Conservation (phyloP, 495 filamentous ascomycete species). For the Halenospora varia region DNA sequence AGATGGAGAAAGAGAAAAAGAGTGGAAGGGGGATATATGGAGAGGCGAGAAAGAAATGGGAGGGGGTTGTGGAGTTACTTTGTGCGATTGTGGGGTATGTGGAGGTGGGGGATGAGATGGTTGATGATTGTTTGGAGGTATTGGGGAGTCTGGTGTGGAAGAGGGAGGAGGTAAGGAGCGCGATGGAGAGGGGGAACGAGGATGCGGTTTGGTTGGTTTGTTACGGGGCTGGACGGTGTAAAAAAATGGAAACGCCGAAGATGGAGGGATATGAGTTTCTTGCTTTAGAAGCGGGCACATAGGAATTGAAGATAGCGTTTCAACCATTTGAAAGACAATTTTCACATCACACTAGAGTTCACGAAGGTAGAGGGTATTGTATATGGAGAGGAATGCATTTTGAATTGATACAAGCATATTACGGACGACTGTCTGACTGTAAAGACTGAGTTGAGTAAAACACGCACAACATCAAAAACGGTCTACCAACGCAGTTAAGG, state of each 20-base stretch:
- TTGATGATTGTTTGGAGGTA: constrained; percentile 64
- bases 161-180: constrained; percentile 43
- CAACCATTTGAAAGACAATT: background rate
- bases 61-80: constrained; percentile 51
- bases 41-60: constrained; percentile 53
- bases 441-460: constrained; percentile 19
- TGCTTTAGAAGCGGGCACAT: background rate
- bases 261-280: constrained; percentile 34
- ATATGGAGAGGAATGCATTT: constrained; percentile 5
- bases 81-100: constrained; percentile 52
- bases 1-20: constrained; percentile 24
- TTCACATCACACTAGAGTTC: background rate
- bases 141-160: constrained; percentile 45
- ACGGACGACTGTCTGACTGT: background rate
- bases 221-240: constrained; percentile 34
- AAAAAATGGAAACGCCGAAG: constrained; percentile 30
- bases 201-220: constrained; percentile 69
- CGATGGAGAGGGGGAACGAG: constrained; percentile 56
- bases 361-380: background rate
- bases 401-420: constrained; percentile 2
- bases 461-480: background rate
- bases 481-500: background rate
- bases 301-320: background rate
- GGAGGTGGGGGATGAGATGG: constrained; percentile 53
- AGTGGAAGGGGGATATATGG: constrained; percentile 44